These are phyloP conservation scores for Ichthyophthirius multifiliis DNA, from an alignment of 169 alveolate genomes.

Conservation along the genomic window DNA sequence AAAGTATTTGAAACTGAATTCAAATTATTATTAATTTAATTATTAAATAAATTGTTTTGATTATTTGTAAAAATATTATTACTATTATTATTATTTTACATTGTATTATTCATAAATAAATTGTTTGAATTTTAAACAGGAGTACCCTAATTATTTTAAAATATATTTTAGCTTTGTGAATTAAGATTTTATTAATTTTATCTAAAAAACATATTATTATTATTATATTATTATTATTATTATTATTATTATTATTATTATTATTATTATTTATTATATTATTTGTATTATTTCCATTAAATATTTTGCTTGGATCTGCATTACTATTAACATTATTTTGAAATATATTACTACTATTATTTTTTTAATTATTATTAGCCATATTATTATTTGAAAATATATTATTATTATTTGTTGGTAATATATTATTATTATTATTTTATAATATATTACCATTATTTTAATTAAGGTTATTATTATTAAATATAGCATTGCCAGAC, in stretches of 20 bases:
- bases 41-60: neutral
- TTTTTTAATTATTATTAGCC: neutral
- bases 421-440: neutral
- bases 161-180: too few relatives aligned
- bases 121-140: too few relatives aligned
- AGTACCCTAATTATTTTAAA: too few relatives aligned
- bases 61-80: neutral
- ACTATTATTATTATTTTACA: neutral
- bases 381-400: too few relatives aligned
- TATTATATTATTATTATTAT: neutral
- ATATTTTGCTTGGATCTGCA: neutral
- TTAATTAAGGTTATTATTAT: neutral
- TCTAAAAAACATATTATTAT: too few relatives aligned
- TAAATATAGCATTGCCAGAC: too few relatives aligned
- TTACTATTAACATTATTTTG: neutral
- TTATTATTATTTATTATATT: neutral
- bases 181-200: too few relatives aligned
- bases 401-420: too few relatives aligned
- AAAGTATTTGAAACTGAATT: neutral
- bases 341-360: neutral
- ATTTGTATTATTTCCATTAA: neutral
- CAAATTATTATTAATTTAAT: neutral
- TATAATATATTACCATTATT: neutral
- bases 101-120: too few relatives aligned
- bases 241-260: neutral